A percentile compares a stretch with the other conserved stretches of the same genome.
These are phyloP conservation scores for Debaryomyces maramus DNA, from an alignment of 805 yeast genomes.

Conservation along the genomic window DNA sequence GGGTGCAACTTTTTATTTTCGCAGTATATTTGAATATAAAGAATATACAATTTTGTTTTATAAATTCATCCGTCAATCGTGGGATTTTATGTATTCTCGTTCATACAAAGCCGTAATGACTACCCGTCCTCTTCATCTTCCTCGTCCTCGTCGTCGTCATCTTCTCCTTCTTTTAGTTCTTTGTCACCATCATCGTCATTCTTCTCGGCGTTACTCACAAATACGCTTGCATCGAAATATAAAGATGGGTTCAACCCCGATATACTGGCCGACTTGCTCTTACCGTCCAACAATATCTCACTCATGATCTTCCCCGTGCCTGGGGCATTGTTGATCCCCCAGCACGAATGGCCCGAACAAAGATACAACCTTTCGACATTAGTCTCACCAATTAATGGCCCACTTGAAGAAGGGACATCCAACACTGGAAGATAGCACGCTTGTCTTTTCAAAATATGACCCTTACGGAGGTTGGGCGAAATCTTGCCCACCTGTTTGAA, in stretches of 20 bases:
- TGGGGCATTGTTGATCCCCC: conserved; percentile 99
- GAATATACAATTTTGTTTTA: background rate
- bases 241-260: conserved; percentile 81
- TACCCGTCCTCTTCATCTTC: background rate
- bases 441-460: conserved; percentile 77
- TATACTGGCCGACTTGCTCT: conserved; percentile 72
- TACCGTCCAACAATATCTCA: conserved; percentile 83
- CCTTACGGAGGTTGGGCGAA: conserved; percentile 66
- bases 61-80: too few species aligned
- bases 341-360: conserved; percentile 95
- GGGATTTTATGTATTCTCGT: too few species aligned
- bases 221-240: conserved; percentile 74
- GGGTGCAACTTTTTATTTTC: conserved; percentile 1
- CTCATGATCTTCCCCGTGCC: conserved; percentile 94
- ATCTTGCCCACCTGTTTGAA: conserved; percentile 78
- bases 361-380: conserved; percentile 74
- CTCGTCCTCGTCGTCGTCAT: background rate
- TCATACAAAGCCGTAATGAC: background rate
- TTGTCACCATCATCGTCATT: conserved; percentile 8
- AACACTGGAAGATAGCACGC: conserved; percentile 95
- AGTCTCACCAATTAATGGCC: conserved; percentile 93
- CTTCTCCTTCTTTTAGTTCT: background rate
- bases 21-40: background rate
- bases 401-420: conserved; percentile 88
- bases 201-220: conserved; percentile 22